phyloP scores from a whole-genome alignment of 495 filamentous ascomycete species.

The Podospora didyma region DNA sequence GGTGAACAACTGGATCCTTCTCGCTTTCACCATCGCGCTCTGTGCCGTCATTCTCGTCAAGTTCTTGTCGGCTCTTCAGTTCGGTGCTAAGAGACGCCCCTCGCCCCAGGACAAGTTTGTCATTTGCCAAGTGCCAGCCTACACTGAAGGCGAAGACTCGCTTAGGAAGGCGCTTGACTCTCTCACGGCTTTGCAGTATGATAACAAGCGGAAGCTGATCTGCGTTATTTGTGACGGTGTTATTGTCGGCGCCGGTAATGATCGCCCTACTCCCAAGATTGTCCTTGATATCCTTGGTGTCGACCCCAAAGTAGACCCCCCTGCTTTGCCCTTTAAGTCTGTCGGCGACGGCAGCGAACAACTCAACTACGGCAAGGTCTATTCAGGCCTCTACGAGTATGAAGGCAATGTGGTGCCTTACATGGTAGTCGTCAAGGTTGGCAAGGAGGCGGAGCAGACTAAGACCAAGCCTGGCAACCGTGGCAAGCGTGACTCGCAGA shows the following conservation, averaged over 20 bases:
- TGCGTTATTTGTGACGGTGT: conserved; percentile 93
- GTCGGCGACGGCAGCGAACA: conserved; percentile 88
- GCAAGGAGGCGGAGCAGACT: conserved; percentile 89
- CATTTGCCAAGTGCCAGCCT: conserved; percentile 95
- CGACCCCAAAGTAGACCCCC: conserved; percentile 93
- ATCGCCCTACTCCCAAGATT: conserved; percentile 95
- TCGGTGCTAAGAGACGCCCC: conserved; percentile 87
- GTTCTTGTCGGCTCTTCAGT: conserved; percentile 90
- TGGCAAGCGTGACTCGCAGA: conserved; percentile 96
- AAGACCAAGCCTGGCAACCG: conserved; percentile 95
- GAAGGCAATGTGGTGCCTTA: conserved; percentile 98
- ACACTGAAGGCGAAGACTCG: conserved; percentile 95
- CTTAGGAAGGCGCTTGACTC: conserved; percentile 90
- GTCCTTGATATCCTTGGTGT: conserved; percentile 96
- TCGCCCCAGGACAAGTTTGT: conserved; percentile 96
- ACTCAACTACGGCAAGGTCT: conserved; percentile 97
- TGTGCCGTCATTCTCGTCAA: conserved; percentile 78
- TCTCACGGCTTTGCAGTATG: conserved; percentile 87
- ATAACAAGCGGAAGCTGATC: conserved; percentile 95
- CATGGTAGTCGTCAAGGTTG: conserved; percentile 91
- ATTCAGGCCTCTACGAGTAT: conserved; percentile 95
- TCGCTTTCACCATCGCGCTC: conserved; percentile 79
- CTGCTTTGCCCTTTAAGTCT: conserved; percentile 86
- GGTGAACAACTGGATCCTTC: conserved; percentile 87
- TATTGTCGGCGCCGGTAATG: conserved; percentile 94